Conservation (phyloP, 352 stramenopile genomes). For the Phytopythium kandeliae region DNA sequence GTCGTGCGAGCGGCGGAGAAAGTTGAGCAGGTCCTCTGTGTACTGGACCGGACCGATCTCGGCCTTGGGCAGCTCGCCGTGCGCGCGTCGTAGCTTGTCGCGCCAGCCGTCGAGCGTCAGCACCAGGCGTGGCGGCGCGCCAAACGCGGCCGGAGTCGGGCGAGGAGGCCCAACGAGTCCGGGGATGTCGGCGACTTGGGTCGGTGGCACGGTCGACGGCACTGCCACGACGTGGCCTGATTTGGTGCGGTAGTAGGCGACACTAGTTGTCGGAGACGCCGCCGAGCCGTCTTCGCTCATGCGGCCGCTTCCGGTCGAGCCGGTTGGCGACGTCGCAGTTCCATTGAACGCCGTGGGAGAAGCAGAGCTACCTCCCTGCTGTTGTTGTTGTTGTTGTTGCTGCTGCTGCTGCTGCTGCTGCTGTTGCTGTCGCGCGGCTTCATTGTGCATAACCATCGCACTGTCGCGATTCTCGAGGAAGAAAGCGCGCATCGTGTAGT, state of each 20-base stretch:
- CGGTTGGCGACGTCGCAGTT: not conserved
- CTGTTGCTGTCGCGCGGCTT: conserved; percentile 20
- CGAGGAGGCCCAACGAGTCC: conserved; percentile 66
- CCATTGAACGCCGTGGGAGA: conserved; percentile 15
- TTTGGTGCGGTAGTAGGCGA: conserved; percentile 78
- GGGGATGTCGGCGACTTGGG: conserved; percentile 65
- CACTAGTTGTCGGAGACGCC: conserved; percentile 12
- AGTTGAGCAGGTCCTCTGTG: conserved; percentile 93
- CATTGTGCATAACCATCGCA: conserved; percentile 42
- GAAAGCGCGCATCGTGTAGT: conserved; percentile 98
- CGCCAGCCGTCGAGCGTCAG: conserved; percentile 69
- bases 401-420: conserved; percentile 13
- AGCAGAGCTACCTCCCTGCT: conserved; percentile 5
- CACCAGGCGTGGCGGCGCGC: conserved; percentile 50
- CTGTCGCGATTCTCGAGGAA: conserved; percentile 97
- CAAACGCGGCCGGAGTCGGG: conserved; percentile 59
- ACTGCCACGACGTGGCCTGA: conserved; percentile 74
- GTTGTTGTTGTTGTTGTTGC: conserved; percentile 17
- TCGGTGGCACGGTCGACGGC: conserved; percentile 42
- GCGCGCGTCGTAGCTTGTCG: conserved; percentile 42
- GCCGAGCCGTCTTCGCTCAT: not conserved
- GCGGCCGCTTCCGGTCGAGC: conserved; percentile 6
- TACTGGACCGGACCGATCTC: conserved; percentile 86
- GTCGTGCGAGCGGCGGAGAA: conserved; percentile 88
- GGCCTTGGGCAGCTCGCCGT: conserved; percentile 35